Conservation (phyloP, 1,139 yeast genomes). For the Fermentozyma sake region DNA sequence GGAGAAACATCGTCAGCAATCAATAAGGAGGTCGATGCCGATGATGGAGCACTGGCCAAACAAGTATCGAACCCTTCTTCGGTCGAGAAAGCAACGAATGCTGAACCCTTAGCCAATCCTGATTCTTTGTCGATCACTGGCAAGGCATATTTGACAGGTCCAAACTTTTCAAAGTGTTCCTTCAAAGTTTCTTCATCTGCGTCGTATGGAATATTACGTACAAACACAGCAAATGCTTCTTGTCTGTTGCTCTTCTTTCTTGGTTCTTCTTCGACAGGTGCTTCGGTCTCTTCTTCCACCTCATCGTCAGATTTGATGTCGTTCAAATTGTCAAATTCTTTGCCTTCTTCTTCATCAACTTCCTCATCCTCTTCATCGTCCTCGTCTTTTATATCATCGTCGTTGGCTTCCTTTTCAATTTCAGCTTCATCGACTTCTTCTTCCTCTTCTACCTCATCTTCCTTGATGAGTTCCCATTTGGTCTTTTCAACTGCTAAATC, state of each 20-base stretch:
- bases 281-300: slow-evolving; percentile 24
- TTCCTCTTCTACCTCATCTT: slow-evolving; percentile 39
- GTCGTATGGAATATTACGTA: slow-evolving; percentile 92
- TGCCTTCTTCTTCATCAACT: slow-evolving; percentile 28
- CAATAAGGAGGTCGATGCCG: slow-evolving; percentile 71
- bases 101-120: slow-evolving; percentile 89
- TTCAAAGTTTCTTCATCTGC: slow-evolving; percentile 75
- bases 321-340: slow-evolving; percentile 17
- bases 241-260: slow-evolving; percentile 51
- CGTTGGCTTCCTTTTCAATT: slow-evolving; percentile 21
- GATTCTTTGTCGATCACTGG: slow-evolving; percentile 87
- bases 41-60: slow-evolving; percentile 71
- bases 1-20: slow-evolving; percentile 91
- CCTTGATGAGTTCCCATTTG: slow-evolving; percentile 57
- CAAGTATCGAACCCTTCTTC: slow-evolving; percentile 65
- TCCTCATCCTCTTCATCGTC: slow-evolving; percentile 27
- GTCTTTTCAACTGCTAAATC: slow-evolving; percentile 89
- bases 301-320: slow-evolving; percentile 23
- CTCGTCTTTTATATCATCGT: slow-evolving; percentile 21
- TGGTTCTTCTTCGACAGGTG: slow-evolving; percentile 25
- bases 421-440: slow-evolving; percentile 26
- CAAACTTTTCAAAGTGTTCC: slow-evolving; percentile 79
- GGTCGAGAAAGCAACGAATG: slow-evolving; percentile 79
- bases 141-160: slow-evolving; percentile 85
- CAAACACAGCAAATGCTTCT: slow-evolving; percentile 71